These are phyloP conservation scores for Zarea fungicola DNA, from an alignment of 2,329 filamentous ascomycete genomes.

Conservation along the genomic window DNA sequence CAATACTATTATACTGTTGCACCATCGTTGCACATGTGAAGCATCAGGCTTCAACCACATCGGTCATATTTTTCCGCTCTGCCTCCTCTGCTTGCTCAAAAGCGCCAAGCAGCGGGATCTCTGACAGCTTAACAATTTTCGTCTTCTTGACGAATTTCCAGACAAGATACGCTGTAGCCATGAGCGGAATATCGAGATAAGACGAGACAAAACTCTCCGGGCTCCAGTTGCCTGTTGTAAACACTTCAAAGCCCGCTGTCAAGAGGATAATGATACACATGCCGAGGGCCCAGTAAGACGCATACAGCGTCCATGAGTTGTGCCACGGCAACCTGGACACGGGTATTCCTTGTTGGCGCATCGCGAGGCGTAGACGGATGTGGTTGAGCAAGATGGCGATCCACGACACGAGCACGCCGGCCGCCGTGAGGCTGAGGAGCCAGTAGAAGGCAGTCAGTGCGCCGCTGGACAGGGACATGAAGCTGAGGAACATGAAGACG, in stretches of 20 bases:
- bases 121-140: conserved; percentile 43
- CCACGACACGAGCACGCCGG: conserved; percentile 61
- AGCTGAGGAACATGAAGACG: conserved; percentile 52
- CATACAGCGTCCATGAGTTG: conserved; percentile 57
- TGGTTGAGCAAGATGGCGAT: conserved; percentile 55
- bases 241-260: conserved; percentile 63
- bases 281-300: conserved; percentile 54
- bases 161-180: conserved; percentile 49
- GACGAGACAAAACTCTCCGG: conserved; percentile 54
- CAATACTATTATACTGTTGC: too few relatives aligned
- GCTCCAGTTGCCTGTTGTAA: conserved; percentile 55
- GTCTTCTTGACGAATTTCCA: conserved; percentile 66
- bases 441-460: conserved; percentile 62
- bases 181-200: conserved; percentile 58
- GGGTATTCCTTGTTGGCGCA: conserved; percentile 51
- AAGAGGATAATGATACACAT: conserved; percentile 62
- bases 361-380: conserved; percentile 48
- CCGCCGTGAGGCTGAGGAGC: conserved; percentile 57
- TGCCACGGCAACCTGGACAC: conserved; percentile 52
- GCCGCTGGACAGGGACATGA: conserved; percentile 50
- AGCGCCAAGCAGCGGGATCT: conserved; percentile 48
- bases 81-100: conserved; percentile 42
- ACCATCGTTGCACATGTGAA: background rate
- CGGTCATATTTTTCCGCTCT: conserved; percentile 21
- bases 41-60: background rate